phyloP scores from a whole-genome alignment of 352 stramenopile species.

The Globisporangium lucens region DNA sequence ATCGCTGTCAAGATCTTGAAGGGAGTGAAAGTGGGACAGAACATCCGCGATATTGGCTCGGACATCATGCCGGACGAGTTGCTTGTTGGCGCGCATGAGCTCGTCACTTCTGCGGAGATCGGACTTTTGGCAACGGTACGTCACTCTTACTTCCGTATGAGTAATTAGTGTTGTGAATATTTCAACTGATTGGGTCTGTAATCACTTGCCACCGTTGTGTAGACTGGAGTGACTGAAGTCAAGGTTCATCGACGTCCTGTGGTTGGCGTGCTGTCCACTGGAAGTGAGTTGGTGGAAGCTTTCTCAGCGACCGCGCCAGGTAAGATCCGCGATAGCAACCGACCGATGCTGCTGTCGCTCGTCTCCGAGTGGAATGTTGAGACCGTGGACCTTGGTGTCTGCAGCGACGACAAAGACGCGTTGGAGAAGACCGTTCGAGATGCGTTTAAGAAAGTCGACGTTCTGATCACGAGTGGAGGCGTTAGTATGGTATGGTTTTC shows the following conservation, averaged over 20 bases:
- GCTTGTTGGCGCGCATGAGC: constrained; percentile 71
- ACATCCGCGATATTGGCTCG: constrained; percentile 89
- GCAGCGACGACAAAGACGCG: constrained; percentile 57
- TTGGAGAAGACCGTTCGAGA: constrained; percentile 46
- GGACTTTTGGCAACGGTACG: constrained; percentile 90
- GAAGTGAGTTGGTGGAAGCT: constrained; percentile 90
- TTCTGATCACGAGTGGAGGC: constrained; percentile 95
- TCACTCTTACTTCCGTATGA: not conserved
- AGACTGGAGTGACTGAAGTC: constrained; percentile 76
- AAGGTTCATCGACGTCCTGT: constrained; percentile 62
- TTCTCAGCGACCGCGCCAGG: constrained; percentile 39
- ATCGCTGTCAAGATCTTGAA: constrained; percentile 64
- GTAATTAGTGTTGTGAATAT: not conserved
- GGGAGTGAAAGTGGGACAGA: constrained; percentile 46
- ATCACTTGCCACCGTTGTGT: not conserved
- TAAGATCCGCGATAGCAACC: constrained; percentile 95
- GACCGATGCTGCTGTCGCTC: constrained; percentile 88
- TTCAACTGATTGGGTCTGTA: not conserved
- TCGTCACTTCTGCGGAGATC: constrained; percentile 86
- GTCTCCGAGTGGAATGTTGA: constrained; percentile 43
- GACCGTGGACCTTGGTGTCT: constrained; percentile 69
- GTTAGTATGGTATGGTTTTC: constrained; percentile 82
- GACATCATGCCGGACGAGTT: constrained; percentile 84
- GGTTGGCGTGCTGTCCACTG: constrained; percentile 94
- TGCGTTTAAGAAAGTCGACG: constrained; percentile 66